Evolutionary conservation across 176 grass and related monocot genomes (phyloP), one percentile per base, ranked within the genome.

Genomic region (Oryza punctata): DNA sequence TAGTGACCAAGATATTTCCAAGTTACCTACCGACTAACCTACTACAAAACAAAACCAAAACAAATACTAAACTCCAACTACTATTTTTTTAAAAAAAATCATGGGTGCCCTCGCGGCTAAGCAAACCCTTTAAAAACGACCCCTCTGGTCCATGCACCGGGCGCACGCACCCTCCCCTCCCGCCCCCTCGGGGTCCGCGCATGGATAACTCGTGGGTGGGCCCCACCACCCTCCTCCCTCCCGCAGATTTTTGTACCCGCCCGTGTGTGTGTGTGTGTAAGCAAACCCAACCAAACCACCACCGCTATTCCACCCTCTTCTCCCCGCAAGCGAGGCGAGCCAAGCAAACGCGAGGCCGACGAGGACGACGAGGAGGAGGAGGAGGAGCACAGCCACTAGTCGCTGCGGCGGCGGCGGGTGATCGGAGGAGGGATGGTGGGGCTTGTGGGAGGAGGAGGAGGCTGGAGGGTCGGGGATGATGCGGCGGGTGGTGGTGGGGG

Each of bases 131-230:
- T 3, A 11, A 15, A 44, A 66, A 23, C n/a, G 66, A 80, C 46
- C 52, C 7, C 2, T 4, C 24, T 19, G 60, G 78, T 90, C 45
- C 79, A 86, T 86, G 68, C 33, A 78, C 79, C 84, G 5, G 29
- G 84, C 57, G 72, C 67, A 78, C 73, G 78, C 73, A 78, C 14
- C 66, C 4, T 0, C 25, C 45, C 23, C 9, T 14, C 41, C 29
- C 49, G 1, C 5, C 2, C 15, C 82, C 79, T 74, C 84, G 83
- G 79, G 79, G 19, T 64, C 68, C 40, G 79, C 88, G 88, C 74
- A 86, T 74, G 84, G 84, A 90, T 90, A 86, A 86, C 88, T 86
- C 88, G 84, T 74, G 68, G 79, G 74, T 25, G 88, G 74, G 84
- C 5, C 79, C 84, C 73, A 37, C 35, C 0, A 3, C 47, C 32